Base-by-base conservation (phyloP, 2,329 filamentous ascomycete genomes). In the Nemania bipapillata region DNA sequence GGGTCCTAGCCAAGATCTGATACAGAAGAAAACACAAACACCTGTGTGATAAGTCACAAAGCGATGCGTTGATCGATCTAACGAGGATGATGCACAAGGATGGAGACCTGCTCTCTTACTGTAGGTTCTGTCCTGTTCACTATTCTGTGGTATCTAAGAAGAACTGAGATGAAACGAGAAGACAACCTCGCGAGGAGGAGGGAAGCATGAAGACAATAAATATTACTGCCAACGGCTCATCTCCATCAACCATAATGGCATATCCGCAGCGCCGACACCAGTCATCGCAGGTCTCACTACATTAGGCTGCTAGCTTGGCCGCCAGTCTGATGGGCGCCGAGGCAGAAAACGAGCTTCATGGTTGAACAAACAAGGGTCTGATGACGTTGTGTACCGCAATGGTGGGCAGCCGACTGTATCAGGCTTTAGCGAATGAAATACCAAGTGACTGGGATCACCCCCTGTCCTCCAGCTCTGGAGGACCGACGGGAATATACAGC, bases 231-330 rank as follows among this genome's bases (percentile, higher is more conserved):
- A 53, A 30, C 55, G 49, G 20, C 2, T 40, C 37, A 24, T n/a
- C 20, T n/a, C 64, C 56, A 53, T 69, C 66, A 20, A 59, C 42
- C 30, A 62, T 26, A 52, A 54, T 11, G 49, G 62, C 61, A 68
- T 65, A 69, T 70, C 71, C 55, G 69, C 70, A 68, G 67, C 70
- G 30, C 67, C 64, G 67, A 61, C 67, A 57, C 70, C 70, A 70
- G 32, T 63, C 60, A 62, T 63, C 56, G 32, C 26, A n/a, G 35
- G 50, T 62, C 63, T 50, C 52, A 63, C 35, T 35, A 53, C 50
- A 59, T 65, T 62, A 68, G 66, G 66, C 62, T 59, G 56, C 62
- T 22, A 65, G 61, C 45, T 58, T 42, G 42, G 42, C 49, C 59
- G 30, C 47, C 20, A 12, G 12, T 12, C 37, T 32, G n/a, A 63